These are phyloP conservation scores for Tritrichomonas musculus DNA, from an alignment of 208 protist species.

Conservation along the genomic window DNA sequence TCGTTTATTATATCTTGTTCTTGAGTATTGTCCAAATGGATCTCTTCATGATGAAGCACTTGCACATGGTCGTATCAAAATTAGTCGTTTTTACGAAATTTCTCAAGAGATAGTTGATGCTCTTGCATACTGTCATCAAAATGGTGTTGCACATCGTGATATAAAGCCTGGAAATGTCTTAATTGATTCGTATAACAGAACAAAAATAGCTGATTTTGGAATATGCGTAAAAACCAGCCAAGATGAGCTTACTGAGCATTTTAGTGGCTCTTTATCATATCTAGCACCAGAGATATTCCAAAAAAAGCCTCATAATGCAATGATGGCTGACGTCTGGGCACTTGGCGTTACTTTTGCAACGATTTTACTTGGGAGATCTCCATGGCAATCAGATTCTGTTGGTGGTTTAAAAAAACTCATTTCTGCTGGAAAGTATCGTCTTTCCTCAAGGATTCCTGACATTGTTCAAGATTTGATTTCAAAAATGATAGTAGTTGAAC, in stretches of 20 bases:
- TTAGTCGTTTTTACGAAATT: neutral
- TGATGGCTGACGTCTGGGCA: neutral
- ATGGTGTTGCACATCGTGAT: neutral
- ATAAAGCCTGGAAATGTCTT: constrained; percentile 3
- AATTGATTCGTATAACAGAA: neutral
- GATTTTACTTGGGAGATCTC: neutral
- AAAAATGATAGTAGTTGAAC: neutral
- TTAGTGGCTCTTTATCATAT: neutral
- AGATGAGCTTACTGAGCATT: neutral
- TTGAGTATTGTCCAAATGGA: constrained; percentile 27
- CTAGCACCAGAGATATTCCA: neutral
- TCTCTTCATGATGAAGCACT: neutral
- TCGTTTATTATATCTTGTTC: neutral
- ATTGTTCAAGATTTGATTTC: neutral
- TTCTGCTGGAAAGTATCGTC: neutral
- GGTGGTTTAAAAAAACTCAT: neutral
- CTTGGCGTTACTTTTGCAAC: constrained; percentile 18
- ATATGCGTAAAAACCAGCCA: neutral
- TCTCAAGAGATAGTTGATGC: neutral
- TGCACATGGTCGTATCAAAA: neutral
- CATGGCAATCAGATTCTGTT: neutral
- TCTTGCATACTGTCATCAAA: neutral
- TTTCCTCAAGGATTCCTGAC: neutral
- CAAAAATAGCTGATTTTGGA: neutral
- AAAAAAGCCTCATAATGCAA: neutral